These are phyloP conservation scores for Penicillium turbatum DNA, from an alignment of 495 filamentous ascomycete species.

Conservation along the genomic window DNA sequence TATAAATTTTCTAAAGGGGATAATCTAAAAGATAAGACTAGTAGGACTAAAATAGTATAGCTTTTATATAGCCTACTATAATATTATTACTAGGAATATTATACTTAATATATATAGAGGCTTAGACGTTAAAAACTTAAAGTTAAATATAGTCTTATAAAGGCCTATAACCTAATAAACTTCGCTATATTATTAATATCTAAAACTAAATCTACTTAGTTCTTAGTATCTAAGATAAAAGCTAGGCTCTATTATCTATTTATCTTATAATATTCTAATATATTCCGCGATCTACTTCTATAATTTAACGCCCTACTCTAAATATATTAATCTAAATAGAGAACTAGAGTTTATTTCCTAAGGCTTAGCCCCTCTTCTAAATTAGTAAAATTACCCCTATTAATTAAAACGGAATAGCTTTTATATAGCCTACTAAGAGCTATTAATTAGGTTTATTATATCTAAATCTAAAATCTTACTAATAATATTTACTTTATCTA, in stretches of 20 bases:
- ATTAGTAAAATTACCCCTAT: too few species aligned
- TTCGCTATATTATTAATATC: background rate
- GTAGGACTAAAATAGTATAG: background rate
- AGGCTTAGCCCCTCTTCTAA: background rate
- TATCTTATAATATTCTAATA: background rate
- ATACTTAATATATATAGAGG: background rate
- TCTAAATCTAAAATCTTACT: too few species aligned
- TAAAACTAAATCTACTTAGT: background rate
- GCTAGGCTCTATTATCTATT: background rate
- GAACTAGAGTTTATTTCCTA: background rate
- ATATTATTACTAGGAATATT: background rate
- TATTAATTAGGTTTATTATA: too few species aligned
- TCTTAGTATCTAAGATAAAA: background rate
- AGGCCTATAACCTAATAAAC: background rate
- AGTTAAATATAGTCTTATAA: background rate
- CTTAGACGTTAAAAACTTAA: background rate
- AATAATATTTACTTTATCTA: too few species aligned
- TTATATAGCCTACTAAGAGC: too few species aligned
- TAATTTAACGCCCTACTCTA: background rate
- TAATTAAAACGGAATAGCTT: too few species aligned
- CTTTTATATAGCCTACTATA: background rate
- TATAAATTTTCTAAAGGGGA: background rate
- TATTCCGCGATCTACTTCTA: background rate
- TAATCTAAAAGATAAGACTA: background rate
- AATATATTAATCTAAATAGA: too few species aligned